These are phyloP conservation scores for Acer saccharum DNA, from an alignment of 345 rosid species.

Conservation along the genomic window DNA sequence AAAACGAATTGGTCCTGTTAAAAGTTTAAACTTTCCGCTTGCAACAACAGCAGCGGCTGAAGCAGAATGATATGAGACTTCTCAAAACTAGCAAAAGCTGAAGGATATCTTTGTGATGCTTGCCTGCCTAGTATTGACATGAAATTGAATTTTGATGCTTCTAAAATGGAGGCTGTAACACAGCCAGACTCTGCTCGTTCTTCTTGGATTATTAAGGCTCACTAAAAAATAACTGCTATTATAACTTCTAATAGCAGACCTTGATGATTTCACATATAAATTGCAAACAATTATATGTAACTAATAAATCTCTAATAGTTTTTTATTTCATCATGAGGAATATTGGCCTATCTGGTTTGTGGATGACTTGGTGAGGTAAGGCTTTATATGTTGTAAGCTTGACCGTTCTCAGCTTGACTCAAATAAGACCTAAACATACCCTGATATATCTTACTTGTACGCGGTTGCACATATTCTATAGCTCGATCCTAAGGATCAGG, in stretches of 20 bases:
- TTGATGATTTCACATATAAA: background rate
- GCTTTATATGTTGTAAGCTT: too few relatives aligned
- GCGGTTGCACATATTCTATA: too few relatives aligned
- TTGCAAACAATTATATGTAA: conserved; percentile 1
- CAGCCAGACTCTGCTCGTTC: background rate
- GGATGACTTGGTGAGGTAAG: too few relatives aligned
- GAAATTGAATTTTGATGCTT: background rate
- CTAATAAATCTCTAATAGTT: background rate
- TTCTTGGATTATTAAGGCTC: background rate
- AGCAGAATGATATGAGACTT: background rate
- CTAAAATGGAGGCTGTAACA: background rate
- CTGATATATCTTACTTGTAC: too few relatives aligned
- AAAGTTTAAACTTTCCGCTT: background rate
- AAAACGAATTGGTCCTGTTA: background rate
- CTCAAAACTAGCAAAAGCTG: background rate
- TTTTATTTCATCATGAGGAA: background rate
- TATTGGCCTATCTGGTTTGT: too few relatives aligned
- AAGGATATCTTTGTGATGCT: background rate
- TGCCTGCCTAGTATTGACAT: background rate
- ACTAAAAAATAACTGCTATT: background rate
- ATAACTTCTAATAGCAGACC: background rate
- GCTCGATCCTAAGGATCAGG: too few relatives aligned
- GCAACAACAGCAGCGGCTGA: too few relatives aligned
- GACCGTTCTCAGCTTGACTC: too few relatives aligned
- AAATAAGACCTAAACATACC: too few relatives aligned